phyloP scores from a whole-genome alignment of 2,329 filamentous ascomycete genomes.

The Cyphellophora europaea region DNA sequence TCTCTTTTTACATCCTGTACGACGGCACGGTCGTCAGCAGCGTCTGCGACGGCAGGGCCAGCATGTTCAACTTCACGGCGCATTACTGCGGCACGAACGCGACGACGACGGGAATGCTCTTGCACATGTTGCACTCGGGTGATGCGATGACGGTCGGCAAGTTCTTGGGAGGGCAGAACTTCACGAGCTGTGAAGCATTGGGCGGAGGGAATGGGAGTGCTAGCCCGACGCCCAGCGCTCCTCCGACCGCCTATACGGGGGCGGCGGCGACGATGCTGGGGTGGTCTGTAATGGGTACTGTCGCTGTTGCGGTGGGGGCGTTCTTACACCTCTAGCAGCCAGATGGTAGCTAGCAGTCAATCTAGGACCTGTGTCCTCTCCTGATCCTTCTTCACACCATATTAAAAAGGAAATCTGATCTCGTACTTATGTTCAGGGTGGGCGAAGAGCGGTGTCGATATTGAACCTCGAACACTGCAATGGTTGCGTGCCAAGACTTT shows the following conservation, averaged over 20 bases:
- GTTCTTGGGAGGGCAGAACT: slow-evolving; percentile 18
- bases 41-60: slow-evolving; percentile 16
- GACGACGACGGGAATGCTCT: slow-evolving; percentile 7
- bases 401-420: too few relatives aligned
- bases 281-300: background rate
- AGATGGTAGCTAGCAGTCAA: too few relatives aligned
- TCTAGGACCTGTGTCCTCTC: too few relatives aligned
- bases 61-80: slow-evolving; percentile 19
- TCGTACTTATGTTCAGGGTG: too few relatives aligned
- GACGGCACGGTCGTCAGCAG: slow-evolving; percentile 17
- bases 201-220: background rate
- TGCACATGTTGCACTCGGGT: slow-evolving; percentile 14
- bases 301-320: background rate
- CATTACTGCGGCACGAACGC: slow-evolving; percentile 19
- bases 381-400: too few relatives aligned
- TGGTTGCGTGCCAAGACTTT: too few relatives aligned
- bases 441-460: too few relatives aligned
- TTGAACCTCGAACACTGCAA: too few relatives aligned
- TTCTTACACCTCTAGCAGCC: too few relatives aligned
- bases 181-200: slow-evolving; percentile 15
- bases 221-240: background rate
- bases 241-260: background rate
- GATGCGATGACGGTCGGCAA: slow-evolving; percentile 16
- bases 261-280: background rate
- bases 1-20: slow-evolving; percentile 17